Base-by-base conservation (phyloP, 495 filamentous ascomycete species). In the Aspergillus biplanus region DNA sequence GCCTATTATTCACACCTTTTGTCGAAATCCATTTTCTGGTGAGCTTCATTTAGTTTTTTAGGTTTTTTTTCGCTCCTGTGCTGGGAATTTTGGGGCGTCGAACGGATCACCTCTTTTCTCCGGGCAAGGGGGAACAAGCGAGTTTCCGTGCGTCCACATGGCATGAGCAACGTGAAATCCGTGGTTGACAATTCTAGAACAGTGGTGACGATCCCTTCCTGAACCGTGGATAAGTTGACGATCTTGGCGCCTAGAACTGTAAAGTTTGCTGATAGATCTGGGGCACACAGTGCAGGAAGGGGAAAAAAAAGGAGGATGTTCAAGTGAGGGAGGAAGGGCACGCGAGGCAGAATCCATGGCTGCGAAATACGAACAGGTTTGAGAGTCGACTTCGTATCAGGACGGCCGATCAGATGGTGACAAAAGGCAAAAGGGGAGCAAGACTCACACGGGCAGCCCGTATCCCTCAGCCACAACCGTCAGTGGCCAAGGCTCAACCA, bases 161-260 rank as follows among this genome's bases (percentile, higher is more conserved):
- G 39, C 39, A 13, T 44, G 39, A 44, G n/a, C 11, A 18, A 50
- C 47, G 7, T 50, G 47, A 31, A 27, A 27, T 27, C 47, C 47
- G 16, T 21, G 47, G 47, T 50, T 50, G 47, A 50, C 47, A 5
- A 50, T 50, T 50, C 47, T 50, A 50, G 47, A 50, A 50, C 47
- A 50, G 16, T 50, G n/a, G 5, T 18, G 47, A 18, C 16, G 47
- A 50, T 50, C 47, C 47, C 16, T 50, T 1, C 47, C 21, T 7
- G 27, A 21, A 31, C 21, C n/a, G n/a, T 18, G 47, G 21, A 50
- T 18, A 11, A 6, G 39, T 4, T 39, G 39, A 44, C 39, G 39
- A 50, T 50, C 47, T 50, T 50, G 47, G 47, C 47, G 47, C 16
- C 47, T 27, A 50, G 47, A 18, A 9, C 21, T 27, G 21, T 27